Base-by-base conservation (phyloP, 2,329 filamentous ascomycete genomes). In the Peltaster fructicola region DNA sequence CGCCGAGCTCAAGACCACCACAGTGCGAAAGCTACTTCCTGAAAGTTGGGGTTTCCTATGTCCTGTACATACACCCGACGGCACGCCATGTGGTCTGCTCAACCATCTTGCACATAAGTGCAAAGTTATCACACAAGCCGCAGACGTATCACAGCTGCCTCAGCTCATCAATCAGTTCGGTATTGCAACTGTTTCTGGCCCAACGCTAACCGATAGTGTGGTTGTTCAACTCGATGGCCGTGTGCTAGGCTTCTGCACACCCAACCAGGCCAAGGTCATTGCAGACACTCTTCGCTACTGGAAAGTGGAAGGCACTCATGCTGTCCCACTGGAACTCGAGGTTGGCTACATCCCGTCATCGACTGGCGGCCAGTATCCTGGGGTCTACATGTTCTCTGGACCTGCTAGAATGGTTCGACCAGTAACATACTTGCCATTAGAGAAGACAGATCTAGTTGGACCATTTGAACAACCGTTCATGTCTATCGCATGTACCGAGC, bases 11-110 rank as follows among this genome's bases (percentile, higher is more conserved):
- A 95, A 93, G 56, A 98, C 88, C 0, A 98, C 88, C 1, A 88
- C 88, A 0, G 88, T 98, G 24, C 71, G 88, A 57, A 98, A 95
- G 52, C 60, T 98, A 39, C 57, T 95, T 11, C 88, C 88, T 2
- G 88, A 98, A 48, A 92, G 82, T 39, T 98, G 88, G 88, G 88
- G 88, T 6, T 98, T 93, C 56, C 61, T 98, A 38, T 98, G 88
- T 45, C 88, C 88, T 10, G 85, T 95, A 2, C 88, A 98, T 52
- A 98, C 88, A 4, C 88, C 88, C 34, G 88, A 98, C 65, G 88
- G 88, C 56, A 67, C 77, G 44, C 88, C 88, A 32, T 98, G 88
- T 51, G 88, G 88, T 47, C 63, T 98, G 35, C 61, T 98, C 16
- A 95, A 93, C 50, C 88, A 98, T 59, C 59, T 98, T 47, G 73